Conservation (phyloP, 208 protist genomes). For the Acanthamoeba healyi region DNA sequence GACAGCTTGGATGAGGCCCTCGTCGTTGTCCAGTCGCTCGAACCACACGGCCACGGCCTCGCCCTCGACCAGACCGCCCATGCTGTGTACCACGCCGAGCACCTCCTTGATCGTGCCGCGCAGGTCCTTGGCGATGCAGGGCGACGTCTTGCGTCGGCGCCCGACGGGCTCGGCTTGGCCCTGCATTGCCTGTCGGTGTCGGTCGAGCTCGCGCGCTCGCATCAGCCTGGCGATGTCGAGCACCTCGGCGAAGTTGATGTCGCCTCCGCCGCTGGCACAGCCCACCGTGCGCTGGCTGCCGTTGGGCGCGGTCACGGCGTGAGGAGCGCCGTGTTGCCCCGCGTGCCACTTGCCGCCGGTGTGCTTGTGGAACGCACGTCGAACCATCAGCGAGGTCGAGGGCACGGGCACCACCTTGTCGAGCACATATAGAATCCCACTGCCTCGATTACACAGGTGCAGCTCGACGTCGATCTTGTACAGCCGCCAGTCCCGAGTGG, state of each 20-base stretch:
- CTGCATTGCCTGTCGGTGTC: background rate
- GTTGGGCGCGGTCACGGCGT: too few species aligned
- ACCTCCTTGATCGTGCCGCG: conserved; percentile 26
- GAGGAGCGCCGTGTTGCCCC: conserved; percentile 5
- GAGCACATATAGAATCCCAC: background rate
- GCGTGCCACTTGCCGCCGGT: background rate
- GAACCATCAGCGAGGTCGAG: background rate
- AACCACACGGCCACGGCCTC: background rate
- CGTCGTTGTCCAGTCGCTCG: background rate
- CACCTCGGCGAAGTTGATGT: background rate
- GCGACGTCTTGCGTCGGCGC: background rate
- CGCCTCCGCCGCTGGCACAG: background rate
- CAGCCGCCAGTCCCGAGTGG: background rate
- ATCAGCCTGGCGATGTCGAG: background rate
- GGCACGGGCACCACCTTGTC: background rate
- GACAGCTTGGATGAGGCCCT: background rate
- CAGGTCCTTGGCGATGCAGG: conserved; percentile 21
- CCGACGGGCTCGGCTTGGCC: background rate
- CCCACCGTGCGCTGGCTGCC: background rate
- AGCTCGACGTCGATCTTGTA: conserved; percentile 41
- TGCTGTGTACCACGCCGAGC: background rate
- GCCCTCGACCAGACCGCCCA: background rate
- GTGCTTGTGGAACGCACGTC: background rate
- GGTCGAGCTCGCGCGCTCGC: background rate
- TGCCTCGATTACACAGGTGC: background rate